These are phyloP conservation scores for Emergomyces orientalis DNA, from an alignment of 2,329 filamentous ascomycete genomes.

Conservation along the genomic window DNA sequence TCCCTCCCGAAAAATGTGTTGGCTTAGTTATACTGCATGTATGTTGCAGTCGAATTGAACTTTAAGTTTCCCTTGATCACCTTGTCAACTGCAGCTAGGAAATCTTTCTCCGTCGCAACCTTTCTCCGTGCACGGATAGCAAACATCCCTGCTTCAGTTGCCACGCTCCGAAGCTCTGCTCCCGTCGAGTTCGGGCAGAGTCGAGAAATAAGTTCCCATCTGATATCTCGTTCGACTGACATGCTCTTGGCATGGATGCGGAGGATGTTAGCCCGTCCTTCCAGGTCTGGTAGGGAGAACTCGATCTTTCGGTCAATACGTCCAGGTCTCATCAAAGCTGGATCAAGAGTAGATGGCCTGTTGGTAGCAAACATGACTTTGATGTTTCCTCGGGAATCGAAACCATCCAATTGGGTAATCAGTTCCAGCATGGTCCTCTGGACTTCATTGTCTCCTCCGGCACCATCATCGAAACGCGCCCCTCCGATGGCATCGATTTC, in stretches of 20 bases:
- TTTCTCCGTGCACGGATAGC: slow-evolving; percentile 90
- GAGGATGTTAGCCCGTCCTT: slow-evolving; percentile 93
- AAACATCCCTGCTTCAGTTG: slow-evolving; percentile 97
- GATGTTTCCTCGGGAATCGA: slow-evolving; percentile 94
- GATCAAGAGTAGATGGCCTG: slow-evolving; percentile 86
- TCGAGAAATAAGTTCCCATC: slow-evolving; percentile 96
- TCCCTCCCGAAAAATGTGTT: not conserved
- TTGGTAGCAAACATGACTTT: slow-evolving; percentile 99
- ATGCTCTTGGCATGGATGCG: slow-evolving; percentile 99
- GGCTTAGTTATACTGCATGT: slow-evolving; percentile 95
- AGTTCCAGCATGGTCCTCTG: slow-evolving; percentile 97
- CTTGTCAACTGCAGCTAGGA: slow-evolving; percentile 95
- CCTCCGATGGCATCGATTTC: slow-evolving; percentile 96
- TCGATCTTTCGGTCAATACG: slow-evolving; percentile 99
- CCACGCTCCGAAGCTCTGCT: slow-evolving; percentile 90
- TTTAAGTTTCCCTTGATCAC: slow-evolving; percentile 98
- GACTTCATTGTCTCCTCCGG: slow-evolving; percentile 94
- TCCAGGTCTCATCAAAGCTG: slow-evolving; percentile 92
- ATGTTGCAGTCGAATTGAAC: slow-evolving; percentile 97
- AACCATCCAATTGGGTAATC: slow-evolving; percentile 93
- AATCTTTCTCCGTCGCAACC: slow-evolving; percentile 98
- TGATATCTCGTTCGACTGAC: slow-evolving; percentile 96
- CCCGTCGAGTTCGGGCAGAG: slow-evolving; percentile 96
- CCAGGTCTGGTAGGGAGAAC: slow-evolving; percentile 92
- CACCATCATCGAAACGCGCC: slow-evolving; percentile 91